A percentile compares a stretch with the other conserved stretches of the same genome.
phyloP scores from a whole-genome alignment of 2,329 filamentous ascomycete species.

The Neopestalotiopsis rosae region DNA sequence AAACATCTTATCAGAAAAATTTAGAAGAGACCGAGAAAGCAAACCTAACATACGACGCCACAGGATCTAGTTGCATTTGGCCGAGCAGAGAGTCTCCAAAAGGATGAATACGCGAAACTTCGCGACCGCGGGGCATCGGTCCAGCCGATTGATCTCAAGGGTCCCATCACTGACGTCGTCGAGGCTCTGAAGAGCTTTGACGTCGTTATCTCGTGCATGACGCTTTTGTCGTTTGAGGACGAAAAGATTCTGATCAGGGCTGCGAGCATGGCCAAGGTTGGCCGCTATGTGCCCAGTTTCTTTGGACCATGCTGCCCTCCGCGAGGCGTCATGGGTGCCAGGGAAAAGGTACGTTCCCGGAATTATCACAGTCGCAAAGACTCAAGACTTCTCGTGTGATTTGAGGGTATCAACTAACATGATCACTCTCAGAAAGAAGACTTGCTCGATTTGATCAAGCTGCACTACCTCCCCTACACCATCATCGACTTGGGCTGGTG shows the following conservation, averaged over 20 bases:
- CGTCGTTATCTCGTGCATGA: background rate
- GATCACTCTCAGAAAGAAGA: background rate
- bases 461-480: background rate
- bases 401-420: background rate
- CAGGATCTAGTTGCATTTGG: background rate
- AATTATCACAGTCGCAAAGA: background rate
- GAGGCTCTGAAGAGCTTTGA: background rate
- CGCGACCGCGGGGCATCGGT: background rate
- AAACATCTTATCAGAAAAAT: background rate
- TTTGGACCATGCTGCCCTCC: background rate
- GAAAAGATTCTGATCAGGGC: background rate
- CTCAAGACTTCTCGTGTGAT: too few relatives aligned
- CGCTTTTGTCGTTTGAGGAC: background rate
- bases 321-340: background rate
- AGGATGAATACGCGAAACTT: background rate
- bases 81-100: background rate
- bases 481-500: background rate
- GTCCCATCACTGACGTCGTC: background rate
- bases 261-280: background rate
- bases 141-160: background rate
- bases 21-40: background rate
- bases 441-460: background rate
- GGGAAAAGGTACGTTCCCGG: background rate
- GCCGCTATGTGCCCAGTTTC: background rate
- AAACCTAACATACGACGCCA: background rate